phyloP scores from a whole-genome alignment of 495 filamentous ascomycete species.

The Hypoxylon fragiforme region DNA sequence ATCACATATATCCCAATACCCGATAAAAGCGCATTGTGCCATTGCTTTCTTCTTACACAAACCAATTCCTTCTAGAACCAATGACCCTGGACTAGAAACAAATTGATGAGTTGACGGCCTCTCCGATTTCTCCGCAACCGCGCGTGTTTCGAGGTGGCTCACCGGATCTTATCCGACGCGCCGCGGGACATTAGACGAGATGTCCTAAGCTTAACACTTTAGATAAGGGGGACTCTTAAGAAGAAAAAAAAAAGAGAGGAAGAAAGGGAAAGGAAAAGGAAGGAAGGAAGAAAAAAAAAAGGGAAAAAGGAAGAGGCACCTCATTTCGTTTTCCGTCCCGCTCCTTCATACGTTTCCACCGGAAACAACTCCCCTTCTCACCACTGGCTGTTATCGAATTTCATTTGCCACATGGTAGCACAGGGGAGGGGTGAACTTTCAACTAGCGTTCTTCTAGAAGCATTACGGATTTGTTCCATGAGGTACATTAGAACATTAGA shows the following conservation, averaged over 20 bases:
- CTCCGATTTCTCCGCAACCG: slow-evolving; percentile 33
- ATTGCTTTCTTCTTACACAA: not conserved
- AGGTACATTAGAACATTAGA: too few relatives aligned
- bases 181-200: slow-evolving; percentile 24
- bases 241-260: not conserved
- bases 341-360: slow-evolving; percentile 5
- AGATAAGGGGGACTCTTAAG: not conserved
- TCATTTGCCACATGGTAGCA: slow-evolving; percentile 34
- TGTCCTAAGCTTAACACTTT: slow-evolving; percentile 12
- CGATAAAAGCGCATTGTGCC: not conserved
- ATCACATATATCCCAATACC: slow-evolving; percentile 7
- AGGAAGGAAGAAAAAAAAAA: not conserved
- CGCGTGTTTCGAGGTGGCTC: slow-evolving; percentile 30
- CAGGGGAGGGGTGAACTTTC: slow-evolving; percentile 24
- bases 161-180: slow-evolving; percentile 33
- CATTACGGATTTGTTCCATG: slow-evolving; percentile 37
- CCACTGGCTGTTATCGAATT: slow-evolving; percentile 17
- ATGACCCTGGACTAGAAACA: slow-evolving; percentile 7
- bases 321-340: slow-evolving; percentile 24
- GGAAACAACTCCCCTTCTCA: slow-evolving; percentile 16
- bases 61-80: not conserved
- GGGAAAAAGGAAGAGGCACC: slow-evolving; percentile 4
- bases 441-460: slow-evolving; percentile 37
- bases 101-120: slow-evolving; percentile 17
- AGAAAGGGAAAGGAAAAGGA: slow-evolving; percentile 6